phyloP scores from a whole-genome alignment of 805 yeast species.

The Kazachstania psychrophila region DNA sequence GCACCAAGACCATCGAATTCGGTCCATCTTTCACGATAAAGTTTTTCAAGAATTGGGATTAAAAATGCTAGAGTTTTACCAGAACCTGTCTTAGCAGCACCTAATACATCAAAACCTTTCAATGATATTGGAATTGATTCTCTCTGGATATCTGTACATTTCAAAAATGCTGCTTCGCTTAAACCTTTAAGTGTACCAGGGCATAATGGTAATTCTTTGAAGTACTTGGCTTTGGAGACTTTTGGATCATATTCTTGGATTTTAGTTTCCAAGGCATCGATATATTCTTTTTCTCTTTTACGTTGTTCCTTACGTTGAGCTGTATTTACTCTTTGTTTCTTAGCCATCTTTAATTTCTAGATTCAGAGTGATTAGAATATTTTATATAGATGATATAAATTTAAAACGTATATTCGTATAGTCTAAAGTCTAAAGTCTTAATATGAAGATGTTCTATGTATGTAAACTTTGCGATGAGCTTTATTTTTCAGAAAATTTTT shows the following conservation, averaged over 20 bases:
- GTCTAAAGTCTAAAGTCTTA: too few species aligned
- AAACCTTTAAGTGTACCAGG: slow-evolving; percentile 59
- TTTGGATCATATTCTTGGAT: slow-evolving; percentile 47
- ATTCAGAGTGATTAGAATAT: not conserved
- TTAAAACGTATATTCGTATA: not conserved
- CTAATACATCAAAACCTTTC: slow-evolving; percentile 71
- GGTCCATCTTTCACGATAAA: slow-evolving; percentile 64
- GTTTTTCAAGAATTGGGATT: slow-evolving; percentile 66
- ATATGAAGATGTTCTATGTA: too few species aligned
- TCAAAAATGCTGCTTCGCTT: slow-evolving; percentile 65
- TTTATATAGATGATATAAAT: not conserved
- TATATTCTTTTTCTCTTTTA: slow-evolving; percentile 29
- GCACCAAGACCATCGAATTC: slow-evolving; percentile 87
- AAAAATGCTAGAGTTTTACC: slow-evolving; percentile 86
- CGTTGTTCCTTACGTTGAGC: slow-evolving; percentile 33
- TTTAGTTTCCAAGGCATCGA: slow-evolving; percentile 39
- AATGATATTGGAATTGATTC: slow-evolving; percentile 68
- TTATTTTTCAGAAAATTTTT: too few species aligned
- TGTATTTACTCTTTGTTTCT: slow-evolving; percentile 27
- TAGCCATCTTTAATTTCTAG: slow-evolving; percentile 30
- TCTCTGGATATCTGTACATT: slow-evolving; percentile 79
- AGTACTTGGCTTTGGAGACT: slow-evolving; percentile 36
- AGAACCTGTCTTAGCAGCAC: slow-evolving; percentile 77
- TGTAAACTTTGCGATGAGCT: slow-evolving; percentile 12
- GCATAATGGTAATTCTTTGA: slow-evolving; percentile 72